phyloP scores from a whole-genome alignment of 2,329 filamentous ascomycete genomes.

The Lasiodiplodia gonubiensis region DNA sequence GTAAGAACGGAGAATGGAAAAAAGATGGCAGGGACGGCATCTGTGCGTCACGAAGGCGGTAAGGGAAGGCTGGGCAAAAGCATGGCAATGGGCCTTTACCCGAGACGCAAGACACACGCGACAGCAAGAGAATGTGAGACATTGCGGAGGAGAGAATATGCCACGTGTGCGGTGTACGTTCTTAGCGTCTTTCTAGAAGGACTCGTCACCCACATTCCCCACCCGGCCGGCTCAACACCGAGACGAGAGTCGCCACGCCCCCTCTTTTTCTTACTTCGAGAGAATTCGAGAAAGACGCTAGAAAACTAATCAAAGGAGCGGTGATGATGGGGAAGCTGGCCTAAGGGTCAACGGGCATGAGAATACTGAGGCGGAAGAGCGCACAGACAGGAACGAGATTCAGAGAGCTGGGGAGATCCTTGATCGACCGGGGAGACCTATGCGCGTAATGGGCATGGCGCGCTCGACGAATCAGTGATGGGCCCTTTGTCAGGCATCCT shows the following conservation, averaged over 20 bases:
- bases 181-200: constrained; percentile 15
- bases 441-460: constrained; percentile 26
- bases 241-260: neutral
- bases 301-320: constrained; percentile 22
- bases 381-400: constrained; percentile 23
- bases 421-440: constrained; percentile 20
- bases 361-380: neutral
- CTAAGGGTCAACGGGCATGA: constrained; percentile 17
- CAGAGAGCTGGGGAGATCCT: constrained; percentile 20
- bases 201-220: constrained; percentile 21
- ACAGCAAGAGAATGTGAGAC: constrained; percentile 4
- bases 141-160: constrained; percentile 10
- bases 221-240: neutral
- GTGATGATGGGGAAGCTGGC: constrained; percentile 13
- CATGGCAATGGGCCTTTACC: neutral
- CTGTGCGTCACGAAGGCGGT: constrained; percentile 5
- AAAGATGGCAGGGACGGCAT: neutral
- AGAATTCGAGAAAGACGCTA: constrained; percentile 16
- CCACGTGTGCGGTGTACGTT: constrained; percentile 7
- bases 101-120: neutral
- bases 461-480: neutral
- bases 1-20: neutral
- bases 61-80: neutral
- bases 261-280: neutral
- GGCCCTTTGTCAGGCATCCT: constrained; percentile 16